Base-by-base conservation (phyloP, 345 rosid genomes). In the Ailanthus altissimus region DNA sequence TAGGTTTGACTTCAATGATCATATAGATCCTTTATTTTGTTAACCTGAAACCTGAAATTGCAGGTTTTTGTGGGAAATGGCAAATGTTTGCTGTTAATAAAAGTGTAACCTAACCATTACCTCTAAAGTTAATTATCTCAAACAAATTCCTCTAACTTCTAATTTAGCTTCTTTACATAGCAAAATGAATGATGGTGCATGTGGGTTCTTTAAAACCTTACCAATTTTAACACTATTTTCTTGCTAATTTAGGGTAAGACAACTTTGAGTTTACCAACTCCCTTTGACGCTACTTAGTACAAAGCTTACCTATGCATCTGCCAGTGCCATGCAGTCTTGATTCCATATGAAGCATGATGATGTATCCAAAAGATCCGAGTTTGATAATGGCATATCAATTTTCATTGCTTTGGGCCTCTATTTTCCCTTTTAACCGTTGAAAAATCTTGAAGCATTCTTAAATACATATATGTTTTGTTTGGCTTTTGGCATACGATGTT, bases 251-350 rank as follows among this genome's bases (percentile, higher is more conserved):
- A 63, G 73, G 70, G 75, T 51, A 32, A 64, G 79, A 78, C 78
- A 72, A 58, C 81, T 73, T 78, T 50, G 79, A 73, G 51, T 49
- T 65, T 64, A 63, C 79, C 83, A 64, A 81, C 67, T 61, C 76
- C 21, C 23, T 38, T 64, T 75, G 78, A 40, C 23, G 64, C 49
- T 42, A n/a, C 59, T 51, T 49, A 45, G 51, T 38, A 42, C n/a
- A 40, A 64, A 21, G 2, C 20, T 50, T 64, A n/a, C 23, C 8
- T 51, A 40, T 15, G 21, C 53, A 51, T 51, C 61, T 32, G 8
- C 63, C 47, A 56, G 50, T 32, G 8, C 63, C 47, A 56, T 50
- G 40, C 62, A 21, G 56, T 51, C 60, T 40, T 63, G 20, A 64
- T 75, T 8, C 43, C 51, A 65, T 53, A 75, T 38, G 42, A 75